Evolutionary conservation across 1,284 basidiomycete species (phyloP).

Genomic region (Ceratobasidium sp.): DNA sequence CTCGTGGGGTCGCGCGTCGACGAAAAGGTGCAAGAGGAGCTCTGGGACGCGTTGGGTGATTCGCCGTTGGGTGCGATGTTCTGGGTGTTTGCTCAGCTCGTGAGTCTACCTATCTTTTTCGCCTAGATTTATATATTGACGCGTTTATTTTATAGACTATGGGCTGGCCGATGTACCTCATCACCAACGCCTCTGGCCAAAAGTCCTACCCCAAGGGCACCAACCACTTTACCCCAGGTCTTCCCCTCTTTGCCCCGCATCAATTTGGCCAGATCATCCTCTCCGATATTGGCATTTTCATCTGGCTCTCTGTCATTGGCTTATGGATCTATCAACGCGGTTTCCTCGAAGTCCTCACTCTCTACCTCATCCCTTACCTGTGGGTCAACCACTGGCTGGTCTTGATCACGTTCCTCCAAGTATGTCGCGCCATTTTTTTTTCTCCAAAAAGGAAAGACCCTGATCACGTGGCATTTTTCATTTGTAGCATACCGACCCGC

Average conservation of each 20-base stretch:
- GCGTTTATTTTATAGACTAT: slow-evolving; percentile 58
- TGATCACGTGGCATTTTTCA: slow-evolving; percentile 1
- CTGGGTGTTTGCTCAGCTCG: slow-evolving; percentile 69
- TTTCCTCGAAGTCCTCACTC: slow-evolving; percentile 76
- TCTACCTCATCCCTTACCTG: slow-evolving; percentile 91
- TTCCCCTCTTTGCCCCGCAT: slow-evolving; percentile 86
- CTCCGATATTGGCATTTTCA: slow-evolving; percentile 84
- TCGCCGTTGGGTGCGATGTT: slow-evolving; percentile 84
- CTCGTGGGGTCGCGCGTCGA: slow-evolving; percentile 72
- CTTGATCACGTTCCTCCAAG: slow-evolving; percentile 90
- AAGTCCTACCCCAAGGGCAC: slow-evolving; percentile 80
- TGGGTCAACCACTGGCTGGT: slow-evolving; percentile 92
- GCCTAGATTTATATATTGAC: background rate
- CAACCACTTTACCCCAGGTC: slow-evolving; percentile 85
- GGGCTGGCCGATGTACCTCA: slow-evolving; percentile 90
- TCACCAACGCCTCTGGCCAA: slow-evolving; percentile 90
- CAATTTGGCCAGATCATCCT: slow-evolving; percentile 82
- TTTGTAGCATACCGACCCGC: slow-evolving; percentile 83
- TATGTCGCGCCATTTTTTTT: background rate
- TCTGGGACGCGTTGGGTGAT: slow-evolving; percentile 90
- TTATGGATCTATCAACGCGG: slow-evolving; percentile 70
- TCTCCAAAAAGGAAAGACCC: background rate
- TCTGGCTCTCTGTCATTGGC: slow-evolving; percentile 72
- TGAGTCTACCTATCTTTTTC: slow-evolving; percentile 51
- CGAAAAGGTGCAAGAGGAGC: slow-evolving; percentile 76